Evolutionary conservation across 768 basidiomycete species (phyloP).

Genomic region (Austroboletus eburneus): DNA sequence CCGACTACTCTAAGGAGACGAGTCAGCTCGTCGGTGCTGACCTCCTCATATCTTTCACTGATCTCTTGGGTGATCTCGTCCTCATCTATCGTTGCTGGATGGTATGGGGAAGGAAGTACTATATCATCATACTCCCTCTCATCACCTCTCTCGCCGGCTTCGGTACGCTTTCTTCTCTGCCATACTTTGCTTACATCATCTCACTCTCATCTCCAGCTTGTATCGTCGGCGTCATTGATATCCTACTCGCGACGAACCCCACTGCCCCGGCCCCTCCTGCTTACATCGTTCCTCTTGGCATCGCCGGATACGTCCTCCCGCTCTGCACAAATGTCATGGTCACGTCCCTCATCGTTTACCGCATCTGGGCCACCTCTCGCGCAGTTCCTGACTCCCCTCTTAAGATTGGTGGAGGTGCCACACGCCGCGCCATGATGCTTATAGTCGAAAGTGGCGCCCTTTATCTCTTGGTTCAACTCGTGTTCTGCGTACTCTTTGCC

Average conservation of each 20-base stretch:
- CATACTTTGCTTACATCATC: not conserved
- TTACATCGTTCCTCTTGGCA: slow-evolving; percentile 32
- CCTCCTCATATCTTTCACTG: slow-evolving; percentile 33
- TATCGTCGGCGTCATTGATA: slow-evolving; percentile 24
- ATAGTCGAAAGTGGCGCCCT: slow-evolving; percentile 39
- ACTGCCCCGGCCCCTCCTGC: slow-evolving; percentile 33
- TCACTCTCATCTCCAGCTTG: slow-evolving; percentile 23
- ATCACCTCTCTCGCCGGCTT: slow-evolving; percentile 32
- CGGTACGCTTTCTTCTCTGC: slow-evolving; percentile 21
- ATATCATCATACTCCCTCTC: slow-evolving; percentile 32
- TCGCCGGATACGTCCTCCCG: slow-evolving; percentile 36
- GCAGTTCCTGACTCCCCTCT: slow-evolving; percentile 5
- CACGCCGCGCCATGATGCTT: slow-evolving; percentile 30
- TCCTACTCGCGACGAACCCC: slow-evolving; percentile 29
- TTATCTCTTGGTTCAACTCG: slow-evolving; percentile 37
- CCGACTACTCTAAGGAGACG: slow-evolving; percentile 30
- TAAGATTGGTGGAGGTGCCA: slow-evolving; percentile 11
- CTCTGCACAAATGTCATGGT: slow-evolving; percentile 40
- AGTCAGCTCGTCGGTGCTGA: slow-evolving; percentile 30
- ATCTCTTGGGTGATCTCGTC: slow-evolving; percentile 34
- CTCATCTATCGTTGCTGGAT: slow-evolving; percentile 42
- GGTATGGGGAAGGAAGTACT: slow-evolving; percentile 35
- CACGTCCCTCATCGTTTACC: slow-evolving; percentile 38
- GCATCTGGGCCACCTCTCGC: slow-evolving; percentile 33
- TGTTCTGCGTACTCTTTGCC: slow-evolving; percentile 40